phyloP scores from a whole-genome alignment of 1,284 basidiomycete genomes.

The Heterobasidion occidentale region DNA sequence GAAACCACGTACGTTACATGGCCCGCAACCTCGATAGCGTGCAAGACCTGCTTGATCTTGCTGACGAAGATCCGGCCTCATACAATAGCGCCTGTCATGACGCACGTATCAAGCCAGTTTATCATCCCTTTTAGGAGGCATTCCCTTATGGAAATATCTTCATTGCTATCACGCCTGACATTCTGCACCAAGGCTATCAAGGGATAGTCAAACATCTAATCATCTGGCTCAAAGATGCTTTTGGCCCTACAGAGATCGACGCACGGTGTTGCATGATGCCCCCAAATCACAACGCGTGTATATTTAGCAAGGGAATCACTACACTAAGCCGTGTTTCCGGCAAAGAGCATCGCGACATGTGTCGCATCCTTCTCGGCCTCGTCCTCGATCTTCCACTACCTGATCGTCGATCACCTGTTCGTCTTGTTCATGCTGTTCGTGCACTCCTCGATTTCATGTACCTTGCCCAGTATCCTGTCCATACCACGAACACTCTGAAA shows the following conservation, averaged over 20 bases:
- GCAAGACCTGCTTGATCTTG: background rate
- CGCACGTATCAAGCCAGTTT: slow-evolving; percentile 10
- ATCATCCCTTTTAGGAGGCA: slow-evolving; percentile 28
- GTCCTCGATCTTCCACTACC: slow-evolving; percentile 12
- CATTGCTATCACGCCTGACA: slow-evolving; percentile 28
- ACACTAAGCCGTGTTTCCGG: slow-evolving; percentile 22
- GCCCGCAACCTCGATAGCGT: background rate
- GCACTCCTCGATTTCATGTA: slow-evolving; percentile 29
- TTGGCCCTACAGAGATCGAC: slow-evolving; percentile 12
- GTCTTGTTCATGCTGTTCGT: slow-evolving; percentile 7
- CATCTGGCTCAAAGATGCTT: slow-evolving; percentile 13
- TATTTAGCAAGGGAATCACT: slow-evolving; percentile 32
- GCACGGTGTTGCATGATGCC: slow-evolving; percentile 13
- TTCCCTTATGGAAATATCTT: slow-evolving; percentile 29
- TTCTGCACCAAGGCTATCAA: slow-evolving; percentile 34
- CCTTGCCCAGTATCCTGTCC: slow-evolving; percentile 22
- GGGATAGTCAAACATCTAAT: slow-evolving; percentile 24
- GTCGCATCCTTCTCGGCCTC: slow-evolving; percentile 21
- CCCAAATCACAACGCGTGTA: slow-evolving; percentile 25
- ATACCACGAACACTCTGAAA: slow-evolving; percentile 12
- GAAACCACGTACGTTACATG: background rate
- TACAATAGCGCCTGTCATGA: slow-evolving; percentile 5
- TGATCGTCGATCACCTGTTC: slow-evolving; percentile 6
- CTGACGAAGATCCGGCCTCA: background rate
- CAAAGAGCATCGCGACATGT: slow-evolving; percentile 25